phyloP scores from a whole-genome alignment of 345 rosid species.

The Theobroma cacao region DNA sequence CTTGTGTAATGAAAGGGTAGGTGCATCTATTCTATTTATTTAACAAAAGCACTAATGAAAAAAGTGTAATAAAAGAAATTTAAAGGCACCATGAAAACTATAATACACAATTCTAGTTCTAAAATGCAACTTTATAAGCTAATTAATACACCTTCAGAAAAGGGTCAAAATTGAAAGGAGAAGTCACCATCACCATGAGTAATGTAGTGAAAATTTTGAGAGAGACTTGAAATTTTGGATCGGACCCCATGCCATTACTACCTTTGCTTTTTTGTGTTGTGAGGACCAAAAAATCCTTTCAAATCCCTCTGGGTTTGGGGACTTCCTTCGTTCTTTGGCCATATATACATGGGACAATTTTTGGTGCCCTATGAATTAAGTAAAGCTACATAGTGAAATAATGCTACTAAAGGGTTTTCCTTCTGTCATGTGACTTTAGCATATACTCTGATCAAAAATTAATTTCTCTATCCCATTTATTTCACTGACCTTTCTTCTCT shows the following conservation, averaged over 20 bases:
- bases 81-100: not conserved
- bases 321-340: not conserved
- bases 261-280: not conserved
- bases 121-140: not conserved
- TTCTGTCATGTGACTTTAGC: conserved; percentile 24
- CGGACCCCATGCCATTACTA: conserved; percentile 16
- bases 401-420: conserved; percentile 2
- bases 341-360: not conserved
- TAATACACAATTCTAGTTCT: not conserved
- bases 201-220: conserved; percentile 4
- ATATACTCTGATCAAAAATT: conserved; percentile 21
- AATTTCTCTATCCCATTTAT: conserved; percentile 38
- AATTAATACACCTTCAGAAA: conserved; percentile 6
- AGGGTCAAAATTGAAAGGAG: not conserved
- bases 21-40: not conserved
- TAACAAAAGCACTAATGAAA: not conserved
- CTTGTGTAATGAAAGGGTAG: not conserved
- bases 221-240: conserved; percentile 5
- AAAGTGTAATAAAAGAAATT: not conserved
- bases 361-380: conserved; percentile 14
- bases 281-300: conserved; percentile 2
- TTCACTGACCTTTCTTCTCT: conserved; percentile 41
- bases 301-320: not conserved
- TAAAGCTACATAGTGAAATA: conserved; percentile 5
- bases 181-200: conserved; percentile 13